These are phyloP conservation scores for Kalmanozyma brasiliensis DNA, from an alignment of 1,284 basidiomycete species.

Conservation along the genomic window DNA sequence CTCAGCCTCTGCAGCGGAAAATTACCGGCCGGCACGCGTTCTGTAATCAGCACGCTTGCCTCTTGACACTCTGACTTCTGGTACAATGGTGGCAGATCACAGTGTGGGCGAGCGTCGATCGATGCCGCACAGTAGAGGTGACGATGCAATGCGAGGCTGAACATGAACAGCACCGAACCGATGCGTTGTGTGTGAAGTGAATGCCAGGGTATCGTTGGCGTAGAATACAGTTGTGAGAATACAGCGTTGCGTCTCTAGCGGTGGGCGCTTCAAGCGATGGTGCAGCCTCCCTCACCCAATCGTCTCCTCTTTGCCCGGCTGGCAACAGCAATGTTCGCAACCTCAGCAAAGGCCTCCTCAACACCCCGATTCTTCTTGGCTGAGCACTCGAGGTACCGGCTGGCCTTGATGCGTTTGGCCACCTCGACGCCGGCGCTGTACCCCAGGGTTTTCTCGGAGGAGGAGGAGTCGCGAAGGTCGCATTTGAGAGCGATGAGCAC, in stretches of 20 bases:
- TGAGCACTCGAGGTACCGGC: constrained; percentile 77
- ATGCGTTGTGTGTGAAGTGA: neutral
- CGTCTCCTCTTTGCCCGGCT: constrained; percentile 1
- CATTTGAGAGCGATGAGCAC: constrained; percentile 79
- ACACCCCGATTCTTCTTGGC: constrained; percentile 95
- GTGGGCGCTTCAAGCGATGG: constrained; percentile 10
- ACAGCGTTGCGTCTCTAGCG: constrained; percentile 4
- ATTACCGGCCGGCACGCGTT: too few species aligned
- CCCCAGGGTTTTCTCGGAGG: constrained; percentile 77
- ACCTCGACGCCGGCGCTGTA: constrained; percentile 77
- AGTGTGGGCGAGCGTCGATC: too few species aligned
- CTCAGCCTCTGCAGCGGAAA: too few species aligned
- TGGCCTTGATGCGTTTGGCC: constrained; percentile 37
- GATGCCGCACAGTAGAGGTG: too few species aligned
- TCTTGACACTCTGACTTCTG: too few species aligned
- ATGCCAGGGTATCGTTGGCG: neutral
- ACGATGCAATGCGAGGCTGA: too few species aligned
- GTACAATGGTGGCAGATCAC: too few species aligned
- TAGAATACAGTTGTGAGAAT: constrained; percentile 9
- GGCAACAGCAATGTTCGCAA: constrained; percentile 20
- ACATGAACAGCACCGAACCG: too few species aligned
- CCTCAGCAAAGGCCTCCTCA: constrained; percentile 78
- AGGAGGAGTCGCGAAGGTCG: constrained; percentile 85
- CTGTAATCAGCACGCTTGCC: too few species aligned
- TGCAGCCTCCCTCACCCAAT: neutral